These are phyloP conservation scores for Arabidopsis hybrid DNA, from an alignment of 441 rosid genomes.

Conservation along the genomic window DNA sequence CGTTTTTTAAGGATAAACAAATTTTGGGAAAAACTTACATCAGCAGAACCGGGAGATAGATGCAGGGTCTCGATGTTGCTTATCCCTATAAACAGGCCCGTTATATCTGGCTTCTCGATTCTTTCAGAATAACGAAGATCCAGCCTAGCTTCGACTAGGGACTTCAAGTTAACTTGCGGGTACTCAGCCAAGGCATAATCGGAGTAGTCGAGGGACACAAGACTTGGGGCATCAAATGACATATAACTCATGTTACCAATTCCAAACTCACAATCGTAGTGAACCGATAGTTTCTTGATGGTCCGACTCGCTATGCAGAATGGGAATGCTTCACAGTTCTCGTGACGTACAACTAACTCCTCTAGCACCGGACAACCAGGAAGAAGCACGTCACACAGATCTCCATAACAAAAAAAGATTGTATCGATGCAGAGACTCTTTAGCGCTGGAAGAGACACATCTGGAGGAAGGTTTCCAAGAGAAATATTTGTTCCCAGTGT, in stretches of 20 bases:
- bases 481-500: background rate
- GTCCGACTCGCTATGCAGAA: slow-evolving; percentile 10
- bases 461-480: background rate
- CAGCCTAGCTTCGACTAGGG: slow-evolving; percentile 14
- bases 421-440: background rate
- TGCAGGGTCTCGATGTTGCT: background rate
- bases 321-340: background rate
- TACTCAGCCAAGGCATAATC: background rate
- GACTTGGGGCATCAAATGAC: slow-evolving; percentile 1
- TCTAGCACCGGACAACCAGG: slow-evolving; percentile 4
- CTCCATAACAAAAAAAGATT: background rate
- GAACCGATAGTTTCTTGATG: slow-evolving; percentile 8
- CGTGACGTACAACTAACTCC: background rate
- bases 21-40: background rate
- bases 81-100: background rate
- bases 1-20: background rate
- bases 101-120: background rate
- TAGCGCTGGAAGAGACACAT: slow-evolving; percentile 22
- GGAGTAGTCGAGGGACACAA: background rate
- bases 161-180: background rate
- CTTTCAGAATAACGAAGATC: background rate
- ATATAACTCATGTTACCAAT: background rate
- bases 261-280: background rate
- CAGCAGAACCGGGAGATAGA: background rate
- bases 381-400: slow-evolving; percentile 1